Evolutionary conservation across 83 land plant species (phyloP).

Genomic region (Thuja plicata): DNA sequence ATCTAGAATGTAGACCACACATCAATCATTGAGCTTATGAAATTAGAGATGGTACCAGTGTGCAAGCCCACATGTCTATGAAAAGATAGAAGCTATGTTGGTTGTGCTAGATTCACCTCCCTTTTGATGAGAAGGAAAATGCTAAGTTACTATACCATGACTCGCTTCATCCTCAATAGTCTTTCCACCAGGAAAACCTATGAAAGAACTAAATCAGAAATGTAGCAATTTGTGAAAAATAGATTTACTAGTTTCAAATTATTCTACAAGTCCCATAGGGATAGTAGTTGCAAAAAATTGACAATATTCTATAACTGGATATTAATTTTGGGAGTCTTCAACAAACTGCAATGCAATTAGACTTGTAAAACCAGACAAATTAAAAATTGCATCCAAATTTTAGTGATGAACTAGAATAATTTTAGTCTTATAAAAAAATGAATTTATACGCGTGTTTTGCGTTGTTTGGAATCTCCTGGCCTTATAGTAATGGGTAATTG

Average conservation of each 20-base stretch:
- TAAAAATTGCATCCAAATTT: not conserved
- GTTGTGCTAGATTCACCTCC: conserved; percentile 99
- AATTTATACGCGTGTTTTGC: too few species aligned
- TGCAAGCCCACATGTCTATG: conserved; percentile 57
- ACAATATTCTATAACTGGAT: not conserved
- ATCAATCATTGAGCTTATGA: too few species aligned
- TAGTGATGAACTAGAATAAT: too few species aligned
- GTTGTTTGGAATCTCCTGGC: too few species aligned
- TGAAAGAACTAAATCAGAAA: not conserved
- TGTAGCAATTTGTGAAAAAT: not conserved
- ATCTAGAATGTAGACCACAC: too few species aligned
- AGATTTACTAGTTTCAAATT: not conserved
- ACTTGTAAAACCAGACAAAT: not conserved
- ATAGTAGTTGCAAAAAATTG: not conserved
- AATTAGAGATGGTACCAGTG: too few species aligned
- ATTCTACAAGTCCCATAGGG: not conserved
- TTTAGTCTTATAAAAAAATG: too few species aligned
- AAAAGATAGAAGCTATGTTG: conserved; percentile 95
- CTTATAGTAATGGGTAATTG: too few species aligned
- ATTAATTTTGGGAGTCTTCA: not conserved
- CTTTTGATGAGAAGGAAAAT: conserved; percentile 84
- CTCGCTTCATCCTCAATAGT: conserved; percentile 98
- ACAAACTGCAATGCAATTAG: not conserved
- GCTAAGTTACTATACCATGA: conserved; percentile 96
- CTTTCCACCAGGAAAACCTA: conserved; percentile 91